Evolutionary conservation across 305 asterid species (phyloP).

Genomic region (Galium porrigens): DNA sequence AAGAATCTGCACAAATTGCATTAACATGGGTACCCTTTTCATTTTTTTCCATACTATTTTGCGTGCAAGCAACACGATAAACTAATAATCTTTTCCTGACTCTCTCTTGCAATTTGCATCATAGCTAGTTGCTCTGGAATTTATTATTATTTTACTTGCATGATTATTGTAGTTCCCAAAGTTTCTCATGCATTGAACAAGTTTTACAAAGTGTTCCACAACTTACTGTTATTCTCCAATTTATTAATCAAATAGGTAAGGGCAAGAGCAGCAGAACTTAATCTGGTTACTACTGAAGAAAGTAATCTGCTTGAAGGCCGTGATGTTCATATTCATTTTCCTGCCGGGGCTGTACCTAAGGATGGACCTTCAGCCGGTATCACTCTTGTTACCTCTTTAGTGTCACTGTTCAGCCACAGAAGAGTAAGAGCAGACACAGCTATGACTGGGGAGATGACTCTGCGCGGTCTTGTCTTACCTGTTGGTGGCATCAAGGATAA

Average conservation of each 20-base stretch:
- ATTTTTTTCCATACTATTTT: constrained; percentile 3
- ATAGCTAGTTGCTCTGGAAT: background rate
- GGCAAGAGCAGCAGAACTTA: constrained; percentile 82
- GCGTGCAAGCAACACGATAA: background rate
- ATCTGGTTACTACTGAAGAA: constrained; percentile 46
- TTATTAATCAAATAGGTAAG: constrained; percentile 42
- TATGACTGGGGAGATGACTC: constrained; percentile 97
- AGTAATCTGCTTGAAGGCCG: constrained; percentile 77
- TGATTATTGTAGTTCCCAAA: background rate
- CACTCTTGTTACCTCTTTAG: constrained; percentile 91
- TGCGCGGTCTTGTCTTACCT: constrained; percentile 88
- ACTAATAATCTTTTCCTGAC: background rate
- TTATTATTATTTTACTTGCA: background rate
- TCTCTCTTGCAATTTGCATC: background rate
- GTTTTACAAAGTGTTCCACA: background rate
- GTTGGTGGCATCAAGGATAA: constrained; percentile 99
- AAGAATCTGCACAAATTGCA: constrained; percentile 98
- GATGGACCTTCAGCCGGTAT: constrained; percentile 99
- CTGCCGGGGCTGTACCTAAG: constrained; percentile 97
- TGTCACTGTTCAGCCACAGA: constrained; percentile 81
- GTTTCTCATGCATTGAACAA: background rate
- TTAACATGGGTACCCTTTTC: constrained; percentile 63
- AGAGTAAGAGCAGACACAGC: constrained; percentile 95
- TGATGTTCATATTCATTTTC: constrained; percentile 91
- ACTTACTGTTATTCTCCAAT: constrained; percentile 13